Conservation (phyloP, 306 rosid species). For the Quercus aquifolioides region DNA sequence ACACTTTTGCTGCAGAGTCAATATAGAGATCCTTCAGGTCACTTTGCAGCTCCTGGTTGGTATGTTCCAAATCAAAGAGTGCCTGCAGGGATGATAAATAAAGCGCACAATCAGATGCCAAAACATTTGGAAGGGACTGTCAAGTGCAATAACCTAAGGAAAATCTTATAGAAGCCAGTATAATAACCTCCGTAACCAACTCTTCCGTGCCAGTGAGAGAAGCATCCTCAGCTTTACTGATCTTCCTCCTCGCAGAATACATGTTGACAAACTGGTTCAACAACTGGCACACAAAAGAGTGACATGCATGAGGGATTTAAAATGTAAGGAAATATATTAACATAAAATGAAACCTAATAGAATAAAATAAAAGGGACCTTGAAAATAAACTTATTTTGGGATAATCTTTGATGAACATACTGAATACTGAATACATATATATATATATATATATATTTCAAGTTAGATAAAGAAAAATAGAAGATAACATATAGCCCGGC, state of each 20-base stretch:
- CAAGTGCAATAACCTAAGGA: not conserved
- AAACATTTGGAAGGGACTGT: not conserved
- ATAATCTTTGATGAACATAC: not conserved
- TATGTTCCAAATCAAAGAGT: conserved; percentile 69
- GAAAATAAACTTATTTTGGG: not conserved
- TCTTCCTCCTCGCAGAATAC: conserved; percentile 69
- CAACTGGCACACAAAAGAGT: not conserved
- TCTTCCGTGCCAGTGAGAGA: conserved; percentile 75
- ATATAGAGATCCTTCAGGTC: conserved; percentile 91
- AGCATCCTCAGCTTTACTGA: conserved; percentile 62
- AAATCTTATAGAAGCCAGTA: not conserved
- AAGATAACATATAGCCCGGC: not conserved
- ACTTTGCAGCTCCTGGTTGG: conserved; percentile 81
- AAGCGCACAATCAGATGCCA: not conserved
- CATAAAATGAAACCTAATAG: not conserved
- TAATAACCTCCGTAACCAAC: conserved; percentile 65
- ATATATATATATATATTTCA: too few relatives aligned
- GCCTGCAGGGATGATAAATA: conserved; percentile 36
- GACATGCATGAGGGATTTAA: not conserved
- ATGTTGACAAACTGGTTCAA: conserved; percentile 35
- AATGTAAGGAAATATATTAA: not conserved
- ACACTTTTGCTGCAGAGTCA: conserved; percentile 70
- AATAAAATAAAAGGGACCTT: not conserved
- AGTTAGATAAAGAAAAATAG: not conserved
- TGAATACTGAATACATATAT: too few relatives aligned